These are phyloP conservation scores for Backusella australiensis DNA, from an alignment of 192 early-diverging fungal species.

Conservation along the genomic window DNA sequence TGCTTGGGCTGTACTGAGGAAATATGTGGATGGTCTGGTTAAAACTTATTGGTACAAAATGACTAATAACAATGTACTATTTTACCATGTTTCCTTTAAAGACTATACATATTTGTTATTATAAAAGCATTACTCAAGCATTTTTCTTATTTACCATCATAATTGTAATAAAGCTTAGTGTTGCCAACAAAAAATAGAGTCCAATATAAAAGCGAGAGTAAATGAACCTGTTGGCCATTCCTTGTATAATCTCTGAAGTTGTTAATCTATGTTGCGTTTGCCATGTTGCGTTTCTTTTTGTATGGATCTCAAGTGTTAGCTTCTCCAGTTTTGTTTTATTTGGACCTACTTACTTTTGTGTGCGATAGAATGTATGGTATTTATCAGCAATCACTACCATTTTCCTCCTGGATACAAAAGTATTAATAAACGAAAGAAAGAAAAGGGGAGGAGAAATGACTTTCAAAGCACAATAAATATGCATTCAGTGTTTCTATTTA, in stretches of 20 bases:
- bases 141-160: constrained; percentile 33
- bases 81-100: constrained; percentile 44
- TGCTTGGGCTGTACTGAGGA: constrained; percentile 49
- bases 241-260: constrained; percentile 48
- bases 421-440: background rate
- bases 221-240: constrained; percentile 56
- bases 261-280: constrained; percentile 50
- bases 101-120: constrained; percentile 21
- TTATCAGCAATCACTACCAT: constrained; percentile 4
- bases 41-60: background rate
- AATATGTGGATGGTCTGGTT: background rate
- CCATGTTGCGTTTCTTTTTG: constrained; percentile 6
- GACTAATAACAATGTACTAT: background rate
- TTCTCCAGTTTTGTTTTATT: background rate
- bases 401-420: background rate
- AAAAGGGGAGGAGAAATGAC: background rate
- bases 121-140: background rate
- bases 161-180: constrained; percentile 48
- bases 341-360: background rate
- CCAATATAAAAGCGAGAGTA: constrained; percentile 58
- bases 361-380: background rate
- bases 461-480: background rate
- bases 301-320: background rate
- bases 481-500: background rate
- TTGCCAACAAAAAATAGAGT: constrained; percentile 48